Conservation (phyloP, 176 grass and related monocot species). For the Triticum turgidum region DNA sequence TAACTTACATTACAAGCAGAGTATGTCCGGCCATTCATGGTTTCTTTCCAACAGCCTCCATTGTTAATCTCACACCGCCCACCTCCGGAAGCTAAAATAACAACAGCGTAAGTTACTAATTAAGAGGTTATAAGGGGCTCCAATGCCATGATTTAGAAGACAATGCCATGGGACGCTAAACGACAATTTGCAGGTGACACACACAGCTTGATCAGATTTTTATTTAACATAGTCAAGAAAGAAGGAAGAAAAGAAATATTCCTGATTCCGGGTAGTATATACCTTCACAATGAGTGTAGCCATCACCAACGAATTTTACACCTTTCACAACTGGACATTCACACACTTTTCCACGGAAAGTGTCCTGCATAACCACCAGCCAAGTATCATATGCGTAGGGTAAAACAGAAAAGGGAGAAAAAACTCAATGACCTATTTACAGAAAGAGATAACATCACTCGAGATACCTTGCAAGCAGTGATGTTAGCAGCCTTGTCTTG, state of each 20-base stretch:
- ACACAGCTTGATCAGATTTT: neutral
- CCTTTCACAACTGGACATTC: conserved; percentile 74
- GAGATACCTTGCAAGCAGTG: conserved; percentile 91
- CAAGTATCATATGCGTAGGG: conserved; percentile 2
- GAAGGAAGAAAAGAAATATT: conserved; percentile 1
- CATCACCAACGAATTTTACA: conserved; percentile 94
- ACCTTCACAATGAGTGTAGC: conserved; percentile 95
- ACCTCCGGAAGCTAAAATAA: conserved; percentile 71
- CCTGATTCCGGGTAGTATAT: neutral
- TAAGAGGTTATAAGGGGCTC: neutral
- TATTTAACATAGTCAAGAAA: neutral
- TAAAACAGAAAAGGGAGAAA: conserved; percentile 4
- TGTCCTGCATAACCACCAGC: conserved; percentile 61
- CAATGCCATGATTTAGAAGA: neutral
- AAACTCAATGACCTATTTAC: neutral
- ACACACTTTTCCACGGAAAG: conserved; percentile 88
- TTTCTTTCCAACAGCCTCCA: conserved; percentile 94
- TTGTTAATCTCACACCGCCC: conserved; percentile 87
- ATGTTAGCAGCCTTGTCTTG: conserved; percentile 82
- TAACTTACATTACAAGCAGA: conserved; percentile 86
- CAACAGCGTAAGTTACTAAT: neutral
- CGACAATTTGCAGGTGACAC: neutral
- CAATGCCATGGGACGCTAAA: neutral
- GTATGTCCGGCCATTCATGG: conserved; percentile 52
- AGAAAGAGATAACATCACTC: conserved; percentile 20